Conservation (phyloP, 2,329 filamentous ascomycete species). For the Colletotrichum scovillei region DNA sequence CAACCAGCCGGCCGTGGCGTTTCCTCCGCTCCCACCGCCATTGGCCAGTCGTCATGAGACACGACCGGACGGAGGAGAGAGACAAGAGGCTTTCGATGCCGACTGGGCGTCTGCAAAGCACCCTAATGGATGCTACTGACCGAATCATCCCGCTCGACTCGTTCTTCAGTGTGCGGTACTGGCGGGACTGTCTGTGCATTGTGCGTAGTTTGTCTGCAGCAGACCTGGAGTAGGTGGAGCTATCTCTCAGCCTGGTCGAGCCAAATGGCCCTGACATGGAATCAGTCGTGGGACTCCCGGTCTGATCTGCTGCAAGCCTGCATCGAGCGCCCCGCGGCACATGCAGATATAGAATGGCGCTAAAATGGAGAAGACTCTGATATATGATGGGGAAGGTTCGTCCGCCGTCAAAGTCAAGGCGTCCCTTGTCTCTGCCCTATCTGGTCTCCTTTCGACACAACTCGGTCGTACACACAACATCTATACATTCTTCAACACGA, state of each 20-base stretch:
- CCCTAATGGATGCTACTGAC: slow-evolving; percentile 3
- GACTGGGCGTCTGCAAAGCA: neutral
- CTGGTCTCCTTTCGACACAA: neutral
- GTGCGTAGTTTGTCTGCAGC: slow-evolving; percentile 16
- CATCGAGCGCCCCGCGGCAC: neutral
- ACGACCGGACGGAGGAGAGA: neutral
- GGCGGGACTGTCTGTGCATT: neutral
- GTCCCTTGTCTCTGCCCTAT: neutral
- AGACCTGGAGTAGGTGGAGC: neutral
- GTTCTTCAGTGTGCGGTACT: neutral
- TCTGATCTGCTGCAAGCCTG: slow-evolving; percentile 7
- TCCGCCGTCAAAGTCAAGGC: neutral
- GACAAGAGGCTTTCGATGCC: neutral
- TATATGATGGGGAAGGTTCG: slow-evolving; percentile 20
- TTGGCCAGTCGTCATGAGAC: slow-evolving; percentile 10
- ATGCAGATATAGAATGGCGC: slow-evolving; percentile 1
- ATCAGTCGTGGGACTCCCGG: neutral
- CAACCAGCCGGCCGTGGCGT: neutral
- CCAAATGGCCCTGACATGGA: neutral
- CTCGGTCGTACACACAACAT: neutral
- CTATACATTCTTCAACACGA: neutral
- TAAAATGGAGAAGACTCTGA: neutral
- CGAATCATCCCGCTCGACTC: slow-evolving; percentile 2
- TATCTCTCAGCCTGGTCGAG: slow-evolving; percentile 1
- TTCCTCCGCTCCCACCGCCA: neutral